Evolutionary conservation across 2,329 filamentous ascomycete species (phyloP).

Genomic region (Cadophora sp.): DNA sequence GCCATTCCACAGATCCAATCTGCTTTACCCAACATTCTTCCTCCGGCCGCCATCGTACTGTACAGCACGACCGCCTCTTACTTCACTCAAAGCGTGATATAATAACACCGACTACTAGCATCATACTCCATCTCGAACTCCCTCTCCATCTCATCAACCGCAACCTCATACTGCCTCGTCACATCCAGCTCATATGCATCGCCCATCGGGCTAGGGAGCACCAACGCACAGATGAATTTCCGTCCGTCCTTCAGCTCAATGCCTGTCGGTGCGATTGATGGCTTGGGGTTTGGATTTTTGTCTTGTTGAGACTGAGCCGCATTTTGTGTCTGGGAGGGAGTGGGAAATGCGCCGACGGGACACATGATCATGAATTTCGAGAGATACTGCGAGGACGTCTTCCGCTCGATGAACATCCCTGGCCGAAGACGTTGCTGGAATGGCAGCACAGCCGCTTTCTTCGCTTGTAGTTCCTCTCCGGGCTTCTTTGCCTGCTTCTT

Average conservation of each 20-base stretch:
- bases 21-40: no score
- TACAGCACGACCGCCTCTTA: no score
- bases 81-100: constrained; percentile 34
- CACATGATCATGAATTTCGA: constrained; percentile 2
- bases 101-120: constrained; percentile 51
- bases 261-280: constrained; percentile 11
- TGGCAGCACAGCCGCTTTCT: constrained; percentile 31
- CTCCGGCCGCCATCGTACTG: no score
- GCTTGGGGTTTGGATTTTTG: constrained; percentile 11
- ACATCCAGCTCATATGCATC: constrained; percentile 50
- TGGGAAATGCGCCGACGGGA: neutral
- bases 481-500: neutral
- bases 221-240: constrained; percentile 48
- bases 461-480: neutral
- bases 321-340: neutral
- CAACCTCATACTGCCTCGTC: constrained; percentile 48
- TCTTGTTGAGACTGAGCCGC: neutral
- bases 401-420: constrained; percentile 46
- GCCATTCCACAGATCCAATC: no score
- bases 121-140: constrained; percentile 55
- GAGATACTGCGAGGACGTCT: neutral
- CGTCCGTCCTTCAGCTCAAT: constrained; percentile 10
- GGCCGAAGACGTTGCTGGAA: constrained; percentile 51
- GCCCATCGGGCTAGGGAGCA: constrained; percentile 45
- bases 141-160: constrained; percentile 46